Base-by-base conservation (phyloP, 2,329 filamentous ascomycete species). In the Calonectria pauciramosa region DNA sequence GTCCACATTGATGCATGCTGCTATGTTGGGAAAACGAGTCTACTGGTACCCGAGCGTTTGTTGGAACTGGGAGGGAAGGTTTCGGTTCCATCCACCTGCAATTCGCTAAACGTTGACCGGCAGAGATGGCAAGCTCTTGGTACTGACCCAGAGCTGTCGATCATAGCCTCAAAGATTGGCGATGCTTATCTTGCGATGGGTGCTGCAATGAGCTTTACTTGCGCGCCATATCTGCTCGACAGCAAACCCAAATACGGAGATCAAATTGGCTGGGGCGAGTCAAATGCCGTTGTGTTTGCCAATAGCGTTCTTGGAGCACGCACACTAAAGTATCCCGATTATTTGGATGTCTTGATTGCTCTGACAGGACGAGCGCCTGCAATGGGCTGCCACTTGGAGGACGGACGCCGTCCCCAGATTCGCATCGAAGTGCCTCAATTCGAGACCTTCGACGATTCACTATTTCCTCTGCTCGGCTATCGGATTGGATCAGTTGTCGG, bases 101-200 rank as follows among this genome's bases (percentile, higher is more conserved):
- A 63, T 5, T 63, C 56, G 2, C 18, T 63, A 8, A 63, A 41
- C 14, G 56, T 63, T 4, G 56, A 63, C 18, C 38, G 9, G 20
- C 56, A 63, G 32, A 63, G 56, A 30, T 63, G 56, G 34, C n/a
- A 63, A n/a, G 56, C 56, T 30, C 56, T 63, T n/a, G 56, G 56
- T 6, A 41, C 34, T 20, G 34, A 63, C 56, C 56, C 56, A 28
- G 23, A 63, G 23, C 8, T 41, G 23, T 63, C 56, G 18, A 28
- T 30, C 14, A 20, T 41, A 20, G 56, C 56, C 6, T 63, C 56
- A 4, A 63, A 63, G 26, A 63, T 63, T 13, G 56, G 56, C 2
- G 56, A 63, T 28, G 56, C 56, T 2, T 63, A 63, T 63, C 34
- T 63, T 18, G 7, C 16, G 4, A 63, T 63, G 56, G 56, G 56